These are phyloP conservation scores for Polyporus arcularius DNA, from an alignment of 768 basidiomycete species.

Conservation along the genomic window DNA sequence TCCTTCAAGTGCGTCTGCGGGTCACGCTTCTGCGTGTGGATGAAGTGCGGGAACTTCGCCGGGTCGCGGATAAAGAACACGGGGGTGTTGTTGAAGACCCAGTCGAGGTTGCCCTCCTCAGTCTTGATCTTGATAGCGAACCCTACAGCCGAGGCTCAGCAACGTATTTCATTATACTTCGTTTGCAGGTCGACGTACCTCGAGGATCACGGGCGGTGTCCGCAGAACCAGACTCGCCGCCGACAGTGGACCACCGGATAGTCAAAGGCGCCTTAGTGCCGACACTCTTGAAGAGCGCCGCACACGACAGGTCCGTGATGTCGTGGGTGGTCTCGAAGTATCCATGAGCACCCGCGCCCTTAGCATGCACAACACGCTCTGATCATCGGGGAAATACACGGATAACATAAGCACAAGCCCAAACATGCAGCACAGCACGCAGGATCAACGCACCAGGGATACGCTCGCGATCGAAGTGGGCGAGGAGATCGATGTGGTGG, in stretches of 20 bases:
- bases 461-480: conserved; percentile 93
- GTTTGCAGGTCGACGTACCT: conserved; percentile 18
- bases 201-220: conserved; percentile 93
- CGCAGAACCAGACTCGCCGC: conserved; percentile 84
- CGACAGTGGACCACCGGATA: conserved; percentile 92
- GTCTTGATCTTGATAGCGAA: conserved; percentile 91
- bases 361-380: conserved; percentile 93
- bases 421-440: not conserved
- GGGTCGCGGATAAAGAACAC: conserved; percentile 89
- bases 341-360: conserved; percentile 92
- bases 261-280: conserved; percentile 74
- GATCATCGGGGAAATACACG: not conserved
- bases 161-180: not conserved
- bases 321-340: conserved; percentile 89
- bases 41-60: conserved; percentile 90
- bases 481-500: conserved; percentile 85
- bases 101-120: conserved; percentile 89
- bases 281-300: conserved; percentile 61
- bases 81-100: conserved; percentile 92
- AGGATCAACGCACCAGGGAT: conserved; percentile 56
- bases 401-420: not conserved
- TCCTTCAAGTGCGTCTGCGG: conserved; percentile 93
- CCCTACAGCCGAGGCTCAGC: conserved; percentile 40
- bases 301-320: conserved; percentile 79
- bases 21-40: conserved; percentile 91